Base-by-base conservation (phyloP, 2,329 filamentous ascomycete genomes). In the Annulohypoxylon truncatum region DNA sequence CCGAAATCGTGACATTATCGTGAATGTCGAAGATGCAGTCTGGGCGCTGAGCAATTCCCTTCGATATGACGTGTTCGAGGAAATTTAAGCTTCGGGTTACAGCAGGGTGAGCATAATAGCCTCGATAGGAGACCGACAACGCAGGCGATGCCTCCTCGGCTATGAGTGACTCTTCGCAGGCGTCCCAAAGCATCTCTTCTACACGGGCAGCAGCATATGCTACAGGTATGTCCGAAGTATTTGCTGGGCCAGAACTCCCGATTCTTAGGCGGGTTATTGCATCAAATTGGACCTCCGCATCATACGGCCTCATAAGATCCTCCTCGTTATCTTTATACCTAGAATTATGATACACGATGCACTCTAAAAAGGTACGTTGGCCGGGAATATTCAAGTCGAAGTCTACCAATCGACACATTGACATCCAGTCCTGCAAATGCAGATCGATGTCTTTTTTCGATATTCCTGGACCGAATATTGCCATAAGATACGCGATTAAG, bases 21-120 rank as follows among this genome's bases (percentile, higher is more conserved):
- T 50, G 40, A 1, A 2, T 24, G 28, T 66, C 64, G 31, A 71
- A 71, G 26, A 71, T 66, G 38, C 51, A 59, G 35, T 66, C 64
- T 4, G 67, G 61, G 2, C 52, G 29, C n/a, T 42, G n/a, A 2
- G 12, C 13, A 44, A 71, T 66, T 44, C 59, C 64, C 24, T 50
- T 58, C 15, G 50, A 59, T 46, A 69, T 62, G 42, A 66, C 52
- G 13, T 67, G 4, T 26, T 66, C 61, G 4, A 67, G 18, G 31
- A 64, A 66, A 1, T 13, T 1, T 2, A 71, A 10, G 0, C 1
- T 2, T 1, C 4, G 2, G 18, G 44, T 54, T 1, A 28, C 12
- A 0, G 8, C 4, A 1, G 47, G 28, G 10, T 50, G n/a, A 2
- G 35, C 24, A 10, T 56, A 53, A 26, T 54, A 53, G 15, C 54